phyloP scores from a whole-genome alignment of 2,329 filamentous ascomycete species.

The Neonectria neomacrospora region DNA sequence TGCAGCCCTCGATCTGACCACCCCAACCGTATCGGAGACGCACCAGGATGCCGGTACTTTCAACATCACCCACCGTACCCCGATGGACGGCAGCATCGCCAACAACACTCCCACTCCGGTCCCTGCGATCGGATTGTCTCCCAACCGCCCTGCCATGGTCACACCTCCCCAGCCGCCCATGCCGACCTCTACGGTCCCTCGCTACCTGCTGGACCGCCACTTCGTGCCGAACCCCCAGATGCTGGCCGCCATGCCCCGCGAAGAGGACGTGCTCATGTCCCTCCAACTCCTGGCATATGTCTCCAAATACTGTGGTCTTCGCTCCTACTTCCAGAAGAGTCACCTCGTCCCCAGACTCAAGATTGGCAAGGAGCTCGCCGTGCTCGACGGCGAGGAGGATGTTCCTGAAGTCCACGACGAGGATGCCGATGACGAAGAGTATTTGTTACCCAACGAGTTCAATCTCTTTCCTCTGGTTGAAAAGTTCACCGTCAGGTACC shows the following conservation, averaged over 20 bases:
- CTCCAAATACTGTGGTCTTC: conserved; percentile 96
- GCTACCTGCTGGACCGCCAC: conserved; percentile 81
- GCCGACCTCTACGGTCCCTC: conserved; percentile 76
- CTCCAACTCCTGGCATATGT: conserved; percentile 96
- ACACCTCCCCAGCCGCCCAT: conserved; percentile 80
- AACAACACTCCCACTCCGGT: conserved; percentile 75
- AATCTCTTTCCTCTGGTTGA: conserved; percentile 99
- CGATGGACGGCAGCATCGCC: conserved; percentile 85
- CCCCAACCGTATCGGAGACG: conserved; percentile 83
- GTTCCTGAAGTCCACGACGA: conserved; percentile 54
- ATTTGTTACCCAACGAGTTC: conserved; percentile 90
- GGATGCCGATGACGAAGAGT: conserved; percentile 82
- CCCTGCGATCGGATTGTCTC: conserved; percentile 77
- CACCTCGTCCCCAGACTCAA: conserved; percentile 93
- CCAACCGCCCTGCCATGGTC: conserved; percentile 74
- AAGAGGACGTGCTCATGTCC: conserved; percentile 98
- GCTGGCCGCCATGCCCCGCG: conserved; percentile 90
- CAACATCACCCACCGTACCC: conserved; percentile 89
- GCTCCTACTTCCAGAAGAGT: conserved; percentile 94
- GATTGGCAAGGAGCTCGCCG: conserved; percentile 84
- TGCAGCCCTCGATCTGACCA: conserved; percentile 77
- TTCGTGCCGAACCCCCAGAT: conserved; percentile 77
- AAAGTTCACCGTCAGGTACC: conserved; percentile 96
- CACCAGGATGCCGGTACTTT: conserved; percentile 86
- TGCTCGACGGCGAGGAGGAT: conserved; percentile 77